These are phyloP conservation scores for Alternaria angustiovoidea DNA, from an alignment of 2,329 filamentous ascomycete genomes.

Conservation along the genomic window DNA sequence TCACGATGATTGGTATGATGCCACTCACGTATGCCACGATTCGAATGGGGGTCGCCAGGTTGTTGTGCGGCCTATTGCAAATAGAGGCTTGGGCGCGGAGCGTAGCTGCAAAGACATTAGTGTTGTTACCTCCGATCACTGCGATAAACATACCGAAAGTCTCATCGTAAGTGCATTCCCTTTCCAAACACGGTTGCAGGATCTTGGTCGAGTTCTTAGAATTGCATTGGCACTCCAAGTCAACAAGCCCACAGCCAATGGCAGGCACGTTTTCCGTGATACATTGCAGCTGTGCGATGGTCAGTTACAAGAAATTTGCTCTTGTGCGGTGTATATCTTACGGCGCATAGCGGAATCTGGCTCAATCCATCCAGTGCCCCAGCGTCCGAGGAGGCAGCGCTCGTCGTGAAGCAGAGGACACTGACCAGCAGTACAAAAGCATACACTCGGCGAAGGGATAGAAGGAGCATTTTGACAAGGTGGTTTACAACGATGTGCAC, in stretches of 20 bases:
- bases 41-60: background rate
- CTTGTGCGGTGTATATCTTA: background rate
- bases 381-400: background rate
- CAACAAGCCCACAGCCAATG: constrained; percentile 7
- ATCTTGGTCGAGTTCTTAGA: constrained; percentile 15
- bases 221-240: constrained; percentile 9
- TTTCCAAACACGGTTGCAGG: constrained; percentile 9
- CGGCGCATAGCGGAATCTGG: constrained; percentile 1
- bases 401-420: background rate
- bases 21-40: background rate
- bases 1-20: background rate
- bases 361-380: background rate
- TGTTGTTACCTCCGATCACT: background rate
- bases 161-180: constrained; percentile 5
- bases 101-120: background rate
- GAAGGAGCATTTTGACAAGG: background rate
- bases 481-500: background rate
- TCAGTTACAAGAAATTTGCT: background rate
- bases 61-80: background rate
- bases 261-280: constrained; percentile 6
- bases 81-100: background rate
- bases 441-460: background rate
- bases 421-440: background rate
- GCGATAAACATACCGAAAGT: constrained; percentile 1
- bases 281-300: constrained; percentile 3